These are phyloP conservation scores for Volvariella volvacea DNA, from an alignment of 1,284 basidiomycete genomes.

Conservation along the genomic window DNA sequence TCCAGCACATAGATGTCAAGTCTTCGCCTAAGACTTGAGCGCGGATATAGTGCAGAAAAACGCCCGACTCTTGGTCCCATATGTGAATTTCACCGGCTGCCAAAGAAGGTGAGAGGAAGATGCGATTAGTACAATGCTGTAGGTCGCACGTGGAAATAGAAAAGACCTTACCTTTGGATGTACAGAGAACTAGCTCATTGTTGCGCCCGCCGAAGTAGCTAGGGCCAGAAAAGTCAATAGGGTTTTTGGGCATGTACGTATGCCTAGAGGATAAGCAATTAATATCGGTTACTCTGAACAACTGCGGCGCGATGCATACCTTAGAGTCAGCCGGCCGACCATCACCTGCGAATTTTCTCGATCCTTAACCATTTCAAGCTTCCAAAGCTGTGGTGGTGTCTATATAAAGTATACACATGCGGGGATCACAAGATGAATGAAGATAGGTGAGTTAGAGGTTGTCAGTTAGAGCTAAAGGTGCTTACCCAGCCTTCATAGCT, in stretches of 20 bases:
- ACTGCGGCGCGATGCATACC: constrained; percentile 18
- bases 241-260: constrained; percentile 62
- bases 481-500: constrained; percentile 67
- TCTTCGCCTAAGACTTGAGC: constrained; percentile 56
- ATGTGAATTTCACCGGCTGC: constrained; percentile 74
- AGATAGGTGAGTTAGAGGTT: constrained; percentile 7
- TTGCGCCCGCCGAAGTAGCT: constrained; percentile 76
- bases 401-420: constrained; percentile 17
- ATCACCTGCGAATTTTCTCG: constrained; percentile 24
- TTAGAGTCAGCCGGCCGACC: constrained; percentile 39
- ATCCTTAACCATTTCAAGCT: constrained; percentile 58
- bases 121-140: no score
- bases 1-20: constrained; percentile 74
- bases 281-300: no score
- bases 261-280: no score
- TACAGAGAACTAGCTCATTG: constrained; percentile 70
- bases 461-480: neutral
- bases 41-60: constrained; percentile 58
- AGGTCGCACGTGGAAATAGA: neutral
- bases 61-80: constrained; percentile 76
- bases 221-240: constrained; percentile 70
- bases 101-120: no score
- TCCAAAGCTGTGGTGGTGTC: constrained; percentile 80
- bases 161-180: constrained; percentile 52
- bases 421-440: no score